Base-by-base conservation (phyloP, 306 rosid genomes). In the Malus sieversii region DNA sequence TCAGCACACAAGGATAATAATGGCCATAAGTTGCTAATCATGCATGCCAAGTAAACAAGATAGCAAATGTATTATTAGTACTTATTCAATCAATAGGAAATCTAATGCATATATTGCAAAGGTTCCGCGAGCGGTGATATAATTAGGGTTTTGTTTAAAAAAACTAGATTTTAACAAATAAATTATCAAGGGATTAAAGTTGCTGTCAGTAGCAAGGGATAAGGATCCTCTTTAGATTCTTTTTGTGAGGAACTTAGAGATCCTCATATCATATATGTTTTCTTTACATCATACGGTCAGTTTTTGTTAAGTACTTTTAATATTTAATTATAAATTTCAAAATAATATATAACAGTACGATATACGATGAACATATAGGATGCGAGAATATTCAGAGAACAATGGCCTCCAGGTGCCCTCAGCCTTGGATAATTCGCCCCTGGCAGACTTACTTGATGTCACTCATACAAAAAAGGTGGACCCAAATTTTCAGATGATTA, bases 1-100 rank as follows among this genome's bases (percentile, higher is more conserved):
- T 68, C 58, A 23, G 40, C 8, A 10, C 27, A 38, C 45, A 65
- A 65, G 11, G 63, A 74, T 11, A 74, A 74, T 61, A 61, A 61
- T 74, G 70, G 46, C 44, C 66, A 74, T 74, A 18, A 74, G 77
- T 74, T 61, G 69, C 77, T 27, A 74, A 74, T 74, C 77, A 15
- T 40, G 27, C 48, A 35, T 66, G 27, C 70, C 48, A 20, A 66
- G 20, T 66, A 66, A 65, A 33, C 32, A 65, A 65, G 60, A 55
- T 55, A 55, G 20, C 19, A 65, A 18, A 4, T 63, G 11, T 29
- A 29, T 6, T 5, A 25, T 23, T 60, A 22, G 66, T 16, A 63
- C 38, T 63, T 63, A 30, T 64, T 66, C 27, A 66, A 35, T 35
- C 27, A 66, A 66, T 20, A 4, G 16, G 48, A 35, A 66, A 66